Conservation (phyloP, 352 stramenopile species). For the Halophytophthora batemanensis region DNA sequence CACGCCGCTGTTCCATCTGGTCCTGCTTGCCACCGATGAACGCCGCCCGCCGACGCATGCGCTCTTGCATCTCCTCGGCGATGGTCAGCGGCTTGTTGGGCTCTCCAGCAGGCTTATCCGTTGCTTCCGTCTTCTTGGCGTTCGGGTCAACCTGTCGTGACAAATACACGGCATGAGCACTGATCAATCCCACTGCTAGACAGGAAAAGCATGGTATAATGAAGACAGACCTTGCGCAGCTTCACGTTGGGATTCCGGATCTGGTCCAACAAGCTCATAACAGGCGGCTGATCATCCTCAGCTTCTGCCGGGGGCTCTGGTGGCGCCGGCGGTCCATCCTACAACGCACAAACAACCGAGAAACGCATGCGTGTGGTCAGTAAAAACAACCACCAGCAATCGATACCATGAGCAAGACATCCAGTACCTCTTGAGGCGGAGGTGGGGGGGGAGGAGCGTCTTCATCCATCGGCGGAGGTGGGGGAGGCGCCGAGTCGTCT, state of each 20-base stretch:
- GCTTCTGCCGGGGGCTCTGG: constrained; percentile 15
- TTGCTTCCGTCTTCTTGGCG: constrained; percentile 27
- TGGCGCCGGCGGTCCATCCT: constrained; percentile 33
- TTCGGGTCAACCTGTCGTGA: constrained; percentile 28
- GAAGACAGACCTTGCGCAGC: constrained; percentile 32
- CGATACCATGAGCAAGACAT: not conserved
- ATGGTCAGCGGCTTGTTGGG: constrained; percentile 63
- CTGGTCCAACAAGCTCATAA: constrained; percentile 48
- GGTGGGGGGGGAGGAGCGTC: constrained; percentile 46
- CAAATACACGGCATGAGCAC: not conserved
- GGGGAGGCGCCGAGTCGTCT: constrained; percentile 41
- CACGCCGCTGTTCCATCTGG: constrained; percentile 72
- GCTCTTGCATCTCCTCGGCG: constrained; percentile 79
- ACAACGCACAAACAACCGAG: not conserved
- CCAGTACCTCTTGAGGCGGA: constrained; percentile 33
- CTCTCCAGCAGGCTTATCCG: constrained; percentile 30
- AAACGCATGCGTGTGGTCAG: not conserved
- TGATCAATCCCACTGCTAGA: not conserved
- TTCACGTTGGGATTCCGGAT: constrained; percentile 61
- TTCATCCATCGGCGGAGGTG: constrained; percentile 48
- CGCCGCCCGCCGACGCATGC: constrained; percentile 70
- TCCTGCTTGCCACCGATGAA: constrained; percentile 85
- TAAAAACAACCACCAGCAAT: not conserved
- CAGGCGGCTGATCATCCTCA: constrained; percentile 27
- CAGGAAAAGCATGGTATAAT: not conserved